Conservation (phyloP, 164 flowering plant species). For the Dillenia turbinata region DNA sequence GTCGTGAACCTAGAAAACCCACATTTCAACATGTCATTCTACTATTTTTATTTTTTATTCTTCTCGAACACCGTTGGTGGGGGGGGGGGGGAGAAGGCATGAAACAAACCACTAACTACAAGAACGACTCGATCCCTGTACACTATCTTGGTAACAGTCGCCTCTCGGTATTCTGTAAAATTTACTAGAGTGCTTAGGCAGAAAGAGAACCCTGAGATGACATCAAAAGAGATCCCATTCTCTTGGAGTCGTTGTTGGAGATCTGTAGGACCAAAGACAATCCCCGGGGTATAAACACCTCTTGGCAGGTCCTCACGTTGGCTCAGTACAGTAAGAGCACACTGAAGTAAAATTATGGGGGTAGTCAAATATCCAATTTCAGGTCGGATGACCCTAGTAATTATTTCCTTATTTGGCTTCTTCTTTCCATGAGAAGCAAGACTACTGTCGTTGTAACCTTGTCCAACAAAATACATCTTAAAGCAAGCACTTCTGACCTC, state of each 20-base stretch:
- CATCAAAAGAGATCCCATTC: slow-evolving; percentile 81
- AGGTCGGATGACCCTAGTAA: slow-evolving; percentile 85
- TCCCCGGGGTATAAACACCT: slow-evolving; percentile 78
- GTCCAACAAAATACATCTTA: slow-evolving; percentile 89
- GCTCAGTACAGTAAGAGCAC: slow-evolving; percentile 60
- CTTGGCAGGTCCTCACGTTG: slow-evolving; percentile 67
- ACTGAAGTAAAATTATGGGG: slow-evolving; percentile 73
- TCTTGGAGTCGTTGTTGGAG: slow-evolving; percentile 75
- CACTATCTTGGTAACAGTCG: too few species aligned
- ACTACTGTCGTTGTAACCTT: slow-evolving; percentile 49
- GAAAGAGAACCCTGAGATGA: slow-evolving; percentile 42
- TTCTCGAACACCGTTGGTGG: too few species aligned
- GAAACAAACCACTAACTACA: too few species aligned
- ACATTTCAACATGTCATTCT: too few species aligned
- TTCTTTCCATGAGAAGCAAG: slow-evolving; percentile 28
- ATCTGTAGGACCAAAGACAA: slow-evolving; percentile 86
- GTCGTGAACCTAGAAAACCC: too few species aligned
- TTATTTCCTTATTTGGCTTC: slow-evolving; percentile 68
- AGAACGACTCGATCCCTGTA: too few species aligned
- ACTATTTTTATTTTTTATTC: too few species aligned
- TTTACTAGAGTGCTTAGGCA: not conserved
- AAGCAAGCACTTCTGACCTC: slow-evolving; percentile 80
- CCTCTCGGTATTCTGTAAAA: too few species aligned
- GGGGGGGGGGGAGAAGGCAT: too few species aligned
- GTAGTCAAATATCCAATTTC: slow-evolving; percentile 95